Evolutionary conservation across 495 filamentous ascomycete species (phyloP), one percentile per base, ranked within the genome.

Genomic region (Neurospora sp.): DNA sequence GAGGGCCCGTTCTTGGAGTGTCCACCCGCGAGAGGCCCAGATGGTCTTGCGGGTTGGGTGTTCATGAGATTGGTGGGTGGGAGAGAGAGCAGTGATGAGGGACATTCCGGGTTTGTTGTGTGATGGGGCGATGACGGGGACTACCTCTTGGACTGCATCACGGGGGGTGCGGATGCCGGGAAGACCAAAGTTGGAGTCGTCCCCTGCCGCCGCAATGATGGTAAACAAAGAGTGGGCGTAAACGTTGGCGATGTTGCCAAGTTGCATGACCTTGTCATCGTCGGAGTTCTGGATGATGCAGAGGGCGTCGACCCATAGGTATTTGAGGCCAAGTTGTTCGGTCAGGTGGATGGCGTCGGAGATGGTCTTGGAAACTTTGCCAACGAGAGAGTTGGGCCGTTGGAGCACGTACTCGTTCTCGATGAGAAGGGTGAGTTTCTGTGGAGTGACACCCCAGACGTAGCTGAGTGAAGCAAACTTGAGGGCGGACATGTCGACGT

Each of bases 281-380:
- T 39, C n/a, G 12, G 72, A 77, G 72, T 81, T 77, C 40, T 80
- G 79, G 69, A 80, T 73, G 42, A 78, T 81, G 71, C 79, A 81
- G 14, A 78, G 75, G 8, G 79, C 74, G 71, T 81, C 79, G 69
- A 79, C 73, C 79, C 79, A 81, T 1, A 81, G 66, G 44, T 80
- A 78, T 6, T 66, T 66, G 7, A 78, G 71, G 10, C 76, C 74
- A 3, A 81, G 74, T 5, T 73, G 40, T n/a, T 71, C 35, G 5
- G 77, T 76, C 0, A 72, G 69, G 5, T 31, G 42, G 35, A 79
- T 73, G 20, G 80, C 77, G 72, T 81, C 79, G 23, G 39, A 37
- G n/a, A 78, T 70, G 18, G 77, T 75, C 38, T 70, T 71, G 35
- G 79, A 72, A 10, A 79, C 42, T 66, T 35, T 66, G 3, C 54